Base-by-base conservation (phyloP, 331 rosid genomes). In the Malus hybrid region DNA sequence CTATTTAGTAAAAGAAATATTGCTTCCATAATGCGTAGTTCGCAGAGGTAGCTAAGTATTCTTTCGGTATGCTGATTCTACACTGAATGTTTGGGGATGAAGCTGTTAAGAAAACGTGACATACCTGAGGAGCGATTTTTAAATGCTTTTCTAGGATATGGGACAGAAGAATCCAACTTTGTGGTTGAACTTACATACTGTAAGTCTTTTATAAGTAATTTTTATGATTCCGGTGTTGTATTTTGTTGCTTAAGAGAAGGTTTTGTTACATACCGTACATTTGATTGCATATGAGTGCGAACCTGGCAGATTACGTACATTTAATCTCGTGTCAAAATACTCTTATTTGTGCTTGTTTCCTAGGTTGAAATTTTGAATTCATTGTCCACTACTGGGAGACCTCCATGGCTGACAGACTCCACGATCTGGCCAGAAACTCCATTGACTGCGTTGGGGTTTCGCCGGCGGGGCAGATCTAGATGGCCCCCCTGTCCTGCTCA, bases 391-490 rank as follows among this genome's bases (percentile, higher is more conserved):
- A 0, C 42, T 36, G 44, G 72, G 97, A 88, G 73, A 94, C 89
- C 84, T 91, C 96, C 77, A 75, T 81, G 63, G 99, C 93, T 1
- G 95, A 94, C 67, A 94, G 90, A 64, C 99, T 94, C 99, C 99
- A 94, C 66, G 97, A 94, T 84, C 99, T 86, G 10, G 93, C 95
- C 66, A 94, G 93, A 82, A 90, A 94, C 91, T 94, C 96, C 99
- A 94, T 91, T 55, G 96, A 87, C 75, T 94, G 96, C 1, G 96
- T 92, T 20, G 93, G 99, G 26, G 96, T 91, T n/a, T 94, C 99
- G 93, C 95, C 28, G 80, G 89, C 6, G 22, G 82, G n/a, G 81
- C 83, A 72, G 86, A 36, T 36, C 48, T 9, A 3, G 48, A 75
- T 34, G 93, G 82, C 64, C 32, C 52, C 28, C 71, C 78, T 20